Evolutionary conservation across 2,329 filamentous ascomycete genomes (phyloP), one percentile per base, ranked within the genome.

Genomic region (Fusarium napiforme): DNA sequence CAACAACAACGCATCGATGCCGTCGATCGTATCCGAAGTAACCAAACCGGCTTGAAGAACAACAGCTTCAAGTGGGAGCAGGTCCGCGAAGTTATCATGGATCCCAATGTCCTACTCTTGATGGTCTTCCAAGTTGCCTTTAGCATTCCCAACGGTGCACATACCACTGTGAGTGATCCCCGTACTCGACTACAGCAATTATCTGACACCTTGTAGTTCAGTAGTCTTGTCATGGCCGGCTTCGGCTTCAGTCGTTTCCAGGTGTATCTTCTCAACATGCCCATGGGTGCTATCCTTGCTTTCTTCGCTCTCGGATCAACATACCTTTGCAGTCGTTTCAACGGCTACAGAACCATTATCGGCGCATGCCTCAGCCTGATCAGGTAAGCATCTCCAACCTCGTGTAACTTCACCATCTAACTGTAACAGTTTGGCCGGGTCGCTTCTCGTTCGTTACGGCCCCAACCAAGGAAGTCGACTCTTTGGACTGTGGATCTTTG

Each of bases 141-240:
- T 5, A 77, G 73, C 11, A 77, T 77, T 19, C 73, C 75, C 1
- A 77, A 77, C 6, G 75, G 75, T 1, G 75, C 68, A 4, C 60
- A 71, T 8, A 77, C 75, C 2, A 77, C 75, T 2, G 75, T 76
- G 7, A 64, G 73, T 14, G 11, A 2, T n/a, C 4, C 15, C 2
- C 4, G 0, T 1, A 16, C 0, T 5, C 2, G 1, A 23, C 21
- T 32, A 3, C 7, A 19, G 10, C 10, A 50, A 32, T 32, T 23
- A 18, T 2, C 28, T 32, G 5, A 50, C 47, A 12, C 3, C 5
- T 9, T 18, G 21, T 2, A 50, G 70, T 77, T 77, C 19, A 77
- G 72, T n/a, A 77, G 72, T 40, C 56, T 77, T 8, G 72, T 77
- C 32, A 77, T 77, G 75, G 64, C 70, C 10, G 75, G 75, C 2